phyloP scores from a whole-genome alignment of 371 early-diverging fungal genomes.

The Apophysomyces trapeziformis region DNA sequence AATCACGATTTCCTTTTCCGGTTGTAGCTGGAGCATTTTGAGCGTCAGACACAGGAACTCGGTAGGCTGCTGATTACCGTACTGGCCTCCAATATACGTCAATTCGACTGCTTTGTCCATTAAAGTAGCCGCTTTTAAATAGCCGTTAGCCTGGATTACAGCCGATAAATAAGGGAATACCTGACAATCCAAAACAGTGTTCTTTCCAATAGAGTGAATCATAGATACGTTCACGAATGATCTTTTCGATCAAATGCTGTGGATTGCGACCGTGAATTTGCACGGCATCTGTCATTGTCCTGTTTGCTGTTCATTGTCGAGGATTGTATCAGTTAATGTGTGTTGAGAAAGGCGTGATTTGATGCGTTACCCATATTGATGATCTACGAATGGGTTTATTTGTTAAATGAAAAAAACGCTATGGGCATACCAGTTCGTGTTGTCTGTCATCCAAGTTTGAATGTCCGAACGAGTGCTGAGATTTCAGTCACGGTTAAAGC shows the following conservation, averaged over 20 bases:
- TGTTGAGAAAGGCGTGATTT: neutral
- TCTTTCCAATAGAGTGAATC: slow-evolving; percentile 96
- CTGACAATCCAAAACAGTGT: slow-evolving; percentile 90
- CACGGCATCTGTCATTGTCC: slow-evolving; percentile 70
- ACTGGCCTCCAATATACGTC: slow-evolving; percentile 82
- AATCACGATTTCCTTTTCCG: slow-evolving; percentile 82
- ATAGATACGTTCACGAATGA: slow-evolving; percentile 88
- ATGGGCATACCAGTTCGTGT: too few relatives aligned
- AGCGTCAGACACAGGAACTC: slow-evolving; percentile 89
- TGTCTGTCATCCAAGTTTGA: too few relatives aligned
- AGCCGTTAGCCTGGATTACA: neutral
- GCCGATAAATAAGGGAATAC: slow-evolving; percentile 39
- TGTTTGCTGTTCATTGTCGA: slow-evolving; percentile 57
- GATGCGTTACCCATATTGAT: neutral
- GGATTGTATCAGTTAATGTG: neutral
- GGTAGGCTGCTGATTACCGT: slow-evolving; percentile 86
- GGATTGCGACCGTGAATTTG: slow-evolving; percentile 89
- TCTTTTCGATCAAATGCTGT: slow-evolving; percentile 92
- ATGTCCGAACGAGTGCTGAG: too few relatives aligned
- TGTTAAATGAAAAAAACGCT: too few relatives aligned
- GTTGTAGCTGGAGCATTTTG: slow-evolving; percentile 91
- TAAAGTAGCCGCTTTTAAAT: slow-evolving; percentile 76
- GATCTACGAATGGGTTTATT: too few relatives aligned
- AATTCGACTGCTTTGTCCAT: slow-evolving; percentile 90
- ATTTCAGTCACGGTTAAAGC: too few relatives aligned